Evolutionary conservation across 176 grass and related monocot genomes (phyloP), one percentile per base, ranked within the genome.

Genomic region (Tillandsia leiboldiana): DNA sequence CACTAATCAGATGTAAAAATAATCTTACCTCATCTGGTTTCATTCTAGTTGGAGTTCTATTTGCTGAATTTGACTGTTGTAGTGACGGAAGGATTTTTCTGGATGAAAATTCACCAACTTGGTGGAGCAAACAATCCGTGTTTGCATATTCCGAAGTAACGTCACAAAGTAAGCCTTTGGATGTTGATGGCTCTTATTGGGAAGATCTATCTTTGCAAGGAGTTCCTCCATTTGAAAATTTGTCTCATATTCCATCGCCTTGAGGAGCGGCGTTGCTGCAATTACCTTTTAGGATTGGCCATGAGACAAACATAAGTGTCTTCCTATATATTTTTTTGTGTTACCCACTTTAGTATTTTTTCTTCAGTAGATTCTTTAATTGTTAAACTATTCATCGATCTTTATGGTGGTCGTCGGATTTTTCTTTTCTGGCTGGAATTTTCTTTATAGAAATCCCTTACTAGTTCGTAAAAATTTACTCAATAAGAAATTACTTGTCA

Each of bases 201-300:
- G 77, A 42, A 42, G 33, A 42, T 42, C 33, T 42, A 42, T 42
- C 33, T 42, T 42, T 42, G 33, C 33, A 42, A 42, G 33, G 33
- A 79, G 65, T 79, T 78, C 71, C 72, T 91, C 88, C 88, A 83
- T 81, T 6, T 18, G 48, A 65, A 53, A 48, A 78, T 0, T n/a
- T 12, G 72, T 79, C 81, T 91, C 81, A 91, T 91, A 87, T 91
- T 91, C 84, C 88, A 87, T 91, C 2, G 71, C 66, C 78, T 82
- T 87, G 70, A 72, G 78, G 68, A 81, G 78, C 0, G 75, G 85
- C 64, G 26, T 84, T 12, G 81, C 72, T 69, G 84, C 81, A 64
- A 10, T 91, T 66, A 83, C 77, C 72, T 78, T 77, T 91, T 67
- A 78, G 74, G 81, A 79, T 64, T 77, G 59, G 84, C 88, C 88